Percentiles rank a stretch among this genome's conserved stretches.
Conservation (phyloP, 768 basidiomycete species). For the Xanthoconium stramineum region DNA sequence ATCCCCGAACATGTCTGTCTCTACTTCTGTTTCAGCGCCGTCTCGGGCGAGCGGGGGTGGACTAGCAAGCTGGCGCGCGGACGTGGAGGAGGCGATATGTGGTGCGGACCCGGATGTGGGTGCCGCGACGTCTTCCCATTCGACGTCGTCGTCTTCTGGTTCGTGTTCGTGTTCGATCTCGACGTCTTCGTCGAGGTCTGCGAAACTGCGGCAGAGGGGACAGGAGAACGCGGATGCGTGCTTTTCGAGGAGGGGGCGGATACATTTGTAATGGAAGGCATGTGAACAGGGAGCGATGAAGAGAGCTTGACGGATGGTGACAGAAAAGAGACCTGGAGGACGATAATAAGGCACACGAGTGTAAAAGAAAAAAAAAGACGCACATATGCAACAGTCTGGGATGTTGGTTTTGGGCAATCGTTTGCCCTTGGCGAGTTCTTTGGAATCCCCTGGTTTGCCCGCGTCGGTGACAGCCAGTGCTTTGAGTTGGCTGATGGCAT, state of each 20-base stretch:
- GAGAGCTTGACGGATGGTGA: constrained; percentile 91
- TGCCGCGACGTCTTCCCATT: constrained; percentile 19
- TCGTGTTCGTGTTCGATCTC: constrained; percentile 55
- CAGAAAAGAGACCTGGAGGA: constrained; percentile 64
- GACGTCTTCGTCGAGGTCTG: constrained; percentile 94
- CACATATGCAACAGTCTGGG: constrained; percentile 93
- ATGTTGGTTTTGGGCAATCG: constrained; percentile 42
- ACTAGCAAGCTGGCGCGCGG: constrained; percentile 17
- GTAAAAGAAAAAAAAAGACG: constrained; percentile 17
- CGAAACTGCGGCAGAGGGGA: constrained; percentile 92
- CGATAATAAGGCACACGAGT: background rate
- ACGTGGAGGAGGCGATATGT: background rate
- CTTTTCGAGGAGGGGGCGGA: constrained; percentile 82
- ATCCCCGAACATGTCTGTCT: constrained; percentile 20
- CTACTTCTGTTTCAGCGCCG: constrained; percentile 35
- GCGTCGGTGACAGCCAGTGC: constrained; percentile 49
- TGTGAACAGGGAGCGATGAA: constrained; percentile 99
- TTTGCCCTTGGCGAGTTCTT: constrained; percentile 21
- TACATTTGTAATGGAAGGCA: constrained; percentile 96
- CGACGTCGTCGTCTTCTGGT: constrained; percentile 27
- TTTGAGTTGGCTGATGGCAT: constrained; percentile 79
- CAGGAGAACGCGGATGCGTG: constrained; percentile 94
- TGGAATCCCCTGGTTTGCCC: constrained; percentile 8
- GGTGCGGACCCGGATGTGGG: background rate
- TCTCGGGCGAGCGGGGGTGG: constrained; percentile 25